Percentiles rank a stretch among this genome's conserved stretches.
phyloP scores from a whole-genome alignment of 2,329 filamentous ascomycete genomes.

The Colletotrichum cordylinicola region DNA sequence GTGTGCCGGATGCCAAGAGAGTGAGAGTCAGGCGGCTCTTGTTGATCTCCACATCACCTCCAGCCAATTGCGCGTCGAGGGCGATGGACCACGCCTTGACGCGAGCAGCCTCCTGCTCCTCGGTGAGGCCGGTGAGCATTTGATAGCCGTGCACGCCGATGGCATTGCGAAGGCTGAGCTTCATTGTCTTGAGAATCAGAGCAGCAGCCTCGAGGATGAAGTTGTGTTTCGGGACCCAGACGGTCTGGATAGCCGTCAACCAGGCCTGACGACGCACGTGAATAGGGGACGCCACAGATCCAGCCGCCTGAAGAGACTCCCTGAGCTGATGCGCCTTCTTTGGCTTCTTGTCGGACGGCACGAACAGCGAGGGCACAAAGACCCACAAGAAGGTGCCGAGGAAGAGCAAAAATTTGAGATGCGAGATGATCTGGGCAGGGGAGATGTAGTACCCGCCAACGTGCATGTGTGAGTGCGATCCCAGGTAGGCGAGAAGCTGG shows the following conservation, averaged over 20 bases:
- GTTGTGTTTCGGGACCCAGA: conserved; percentile 88
- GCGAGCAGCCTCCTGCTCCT: conserved; percentile 84
- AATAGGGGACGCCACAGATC: conserved; percentile 81
- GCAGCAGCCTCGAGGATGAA: conserved; percentile 87
- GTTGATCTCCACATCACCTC: conserved; percentile 88
- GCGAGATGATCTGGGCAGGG: conserved; percentile 50
- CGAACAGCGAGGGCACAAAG: conserved; percentile 60
- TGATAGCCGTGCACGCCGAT: conserved; percentile 82
- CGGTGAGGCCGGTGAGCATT: conserved; percentile 77
- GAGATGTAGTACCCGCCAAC: conserved; percentile 59
- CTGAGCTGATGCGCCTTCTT: conserved; percentile 45
- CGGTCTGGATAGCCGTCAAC: conserved; percentile 90
- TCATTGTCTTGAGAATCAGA: conserved; percentile 78
- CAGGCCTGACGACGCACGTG: conserved; percentile 87
- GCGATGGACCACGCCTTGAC: conserved; percentile 94
- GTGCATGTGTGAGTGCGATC: conserved; percentile 55
- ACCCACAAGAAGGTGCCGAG: conserved; percentile 60
- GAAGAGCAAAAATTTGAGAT: conserved; percentile 58
- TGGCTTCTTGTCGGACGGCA: conserved; percentile 50
- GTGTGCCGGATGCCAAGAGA: conserved; percentile 83
- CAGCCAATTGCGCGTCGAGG: conserved; percentile 89
- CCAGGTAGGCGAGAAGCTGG: conserved; percentile 57
- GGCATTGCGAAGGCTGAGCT: conserved; percentile 79
- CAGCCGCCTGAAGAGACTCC: conserved; percentile 56
- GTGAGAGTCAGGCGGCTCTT: conserved; percentile 86